Evolutionary conservation across 257 asterid species (phyloP), one percentile per base, ranked within the genome.

Genomic region (Solanum dulcamara): DNA sequence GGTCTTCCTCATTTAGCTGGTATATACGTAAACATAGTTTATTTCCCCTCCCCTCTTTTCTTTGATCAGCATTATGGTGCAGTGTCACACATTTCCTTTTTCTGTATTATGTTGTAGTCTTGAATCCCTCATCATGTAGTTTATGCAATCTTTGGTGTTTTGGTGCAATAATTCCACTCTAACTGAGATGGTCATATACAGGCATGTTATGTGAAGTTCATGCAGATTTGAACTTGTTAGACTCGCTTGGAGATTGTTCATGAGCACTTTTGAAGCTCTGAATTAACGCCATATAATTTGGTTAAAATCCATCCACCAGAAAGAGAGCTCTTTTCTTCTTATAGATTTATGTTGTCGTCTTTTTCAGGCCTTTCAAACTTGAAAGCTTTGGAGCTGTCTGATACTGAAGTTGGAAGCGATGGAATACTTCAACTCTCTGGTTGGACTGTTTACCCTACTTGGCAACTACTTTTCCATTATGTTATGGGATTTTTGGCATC

Each of bases 1-100:
- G 85, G 85, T 32, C 85, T 83, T 17, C 67, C 81, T 44, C 75
- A 83, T 83, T 67, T 83, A 83, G 85, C 85, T 28, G 85, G 85
- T 83, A 83, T 83, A 83, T 67, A 46, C 8, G 5, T 75, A 75
- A 44, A 28, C 38, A 75, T 44, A 46, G 38, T 44, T 44, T 75
- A 75, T 24, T 75, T 75, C 37, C 53, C 55, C n/a, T 24, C 37
- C 22, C 22, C 22, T n/a, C 33, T 38, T 72, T 26, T 74, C 57
- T 74, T 74, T 42, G 57, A 1, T 35, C 7, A 3, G 81, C 59
- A 42, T n/a, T 42, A 74, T 74, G 57, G 24, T 74, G 37, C 30
- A 42, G 57, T 74, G 37, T 7, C 14, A 0, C 59, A 14, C 38
- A 24, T 42, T 74, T 74, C 11, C 38, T 74, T 74, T 38, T 40